Evolutionary conservation across 1,284 basidiomycete species (phyloP).

Genomic region (Kwoniella shivajii): DNA sequence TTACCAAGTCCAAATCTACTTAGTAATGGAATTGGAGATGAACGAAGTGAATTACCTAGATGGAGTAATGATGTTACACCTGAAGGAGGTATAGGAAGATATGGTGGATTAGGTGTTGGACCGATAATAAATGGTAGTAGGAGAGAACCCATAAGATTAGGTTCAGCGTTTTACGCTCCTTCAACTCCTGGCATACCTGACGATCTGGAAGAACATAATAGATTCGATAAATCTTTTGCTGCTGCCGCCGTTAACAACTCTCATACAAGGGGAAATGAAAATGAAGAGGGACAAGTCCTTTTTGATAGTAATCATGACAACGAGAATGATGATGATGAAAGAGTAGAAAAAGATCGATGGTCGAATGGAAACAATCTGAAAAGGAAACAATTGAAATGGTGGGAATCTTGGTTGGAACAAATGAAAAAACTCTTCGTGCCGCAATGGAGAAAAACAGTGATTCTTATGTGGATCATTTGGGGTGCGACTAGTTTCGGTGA

Average conservation of each 20-base stretch:
- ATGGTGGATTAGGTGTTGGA: conserved; percentile 33
- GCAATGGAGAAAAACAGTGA: conserved; percentile 78
- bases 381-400: conserved; percentile 19
- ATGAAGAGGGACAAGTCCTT: conserved; percentile 7
- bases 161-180: conserved; percentile 36
- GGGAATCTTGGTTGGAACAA: conserved; percentile 64
- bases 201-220: conserved; percentile 16
- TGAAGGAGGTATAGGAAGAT: conserved; percentile 8
- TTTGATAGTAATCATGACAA: not conserved
- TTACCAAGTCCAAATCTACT: conserved; percentile 17
- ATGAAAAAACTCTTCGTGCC: conserved; percentile 75
- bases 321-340: not conserved
- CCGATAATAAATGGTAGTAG: conserved; percentile 11
- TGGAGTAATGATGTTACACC: not conserved
- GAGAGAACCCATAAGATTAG: conserved; percentile 26
- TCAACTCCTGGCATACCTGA: conserved; percentile 2
- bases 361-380: no score
- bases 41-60: conserved; percentile 18
- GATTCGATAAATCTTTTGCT: conserved; percentile 32
- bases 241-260: not conserved
- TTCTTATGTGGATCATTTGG: conserved; percentile 85
- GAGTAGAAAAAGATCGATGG: conserved; percentile 10
- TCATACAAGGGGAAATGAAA: not conserved
- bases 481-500: conserved; percentile 74
- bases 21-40: no score